Base-by-base conservation (phyloP, 1,284 basidiomycete genomes). In the Rhizopogon parksii region DNA sequence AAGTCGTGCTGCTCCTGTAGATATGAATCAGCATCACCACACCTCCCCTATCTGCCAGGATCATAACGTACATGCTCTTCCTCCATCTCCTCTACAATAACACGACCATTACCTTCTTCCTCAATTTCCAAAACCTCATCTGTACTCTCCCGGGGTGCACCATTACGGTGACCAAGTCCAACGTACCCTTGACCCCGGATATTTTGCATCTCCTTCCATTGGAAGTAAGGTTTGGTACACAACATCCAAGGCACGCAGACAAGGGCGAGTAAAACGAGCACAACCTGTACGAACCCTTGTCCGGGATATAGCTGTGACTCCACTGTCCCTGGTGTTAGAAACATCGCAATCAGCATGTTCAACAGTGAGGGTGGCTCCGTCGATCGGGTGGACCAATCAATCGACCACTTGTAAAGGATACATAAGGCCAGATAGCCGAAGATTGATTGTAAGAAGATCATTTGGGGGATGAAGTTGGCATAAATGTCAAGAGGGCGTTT, bases 231-330 rank as follows among this genome's bases (percentile, higher is more conserved):
- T 71, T 98, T 98, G 53, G 82, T 76, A 63, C 88, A 77, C 56
- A 99, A 74, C 80, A 99, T 84, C 91, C 94, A 96, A 7, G 96
- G 96, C 15, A 99, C 91, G 66, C 96, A 98, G 43, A 95, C 73
- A 35, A 77, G 72, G 5, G 96, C 96, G 56, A 94, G 68, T 21
- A 91, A 68, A 35, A 99, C 74, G 51, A 99, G 68, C 36, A 92
- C 69, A 24, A 82, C 76, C 69, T 99, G 96, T 3, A 99, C 77
- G 48, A 82, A 77, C n/a, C 79, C 82, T 70, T 99, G 96, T 7
- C 95, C 95, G 4, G 77, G 70, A 71, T 93, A 99, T 37, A 99
- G 76, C 65, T 88, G 84, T 36, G 82, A 74, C 39, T 85, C 82
- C 49, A 99, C 79, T 2, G 72, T 80, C 1, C 93, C 94, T 6